Conservation (phyloP, 2,329 filamentous ascomycete species). For the Magnaporthiopsis incrustans region DNA sequence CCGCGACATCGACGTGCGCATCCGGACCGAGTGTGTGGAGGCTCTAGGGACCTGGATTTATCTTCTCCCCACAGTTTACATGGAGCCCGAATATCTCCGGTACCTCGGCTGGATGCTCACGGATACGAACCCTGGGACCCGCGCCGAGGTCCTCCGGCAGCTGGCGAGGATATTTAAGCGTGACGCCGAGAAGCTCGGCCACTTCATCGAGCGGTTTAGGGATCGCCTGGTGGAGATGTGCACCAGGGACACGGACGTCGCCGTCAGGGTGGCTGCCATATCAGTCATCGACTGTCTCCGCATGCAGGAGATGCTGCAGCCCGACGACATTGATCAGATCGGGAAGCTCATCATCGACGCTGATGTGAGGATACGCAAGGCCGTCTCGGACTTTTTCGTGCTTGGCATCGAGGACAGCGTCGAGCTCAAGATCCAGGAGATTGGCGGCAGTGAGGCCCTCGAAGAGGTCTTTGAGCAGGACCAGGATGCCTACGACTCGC, state of each 20-base stretch:
- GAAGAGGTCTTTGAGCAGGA: slow-evolving; percentile 65
- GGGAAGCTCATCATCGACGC: slow-evolving; percentile 85
- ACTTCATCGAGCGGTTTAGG: slow-evolving; percentile 90
- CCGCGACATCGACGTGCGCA: slow-evolving; percentile 83
- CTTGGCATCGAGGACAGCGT: slow-evolving; percentile 79
- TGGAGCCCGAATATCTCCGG: slow-evolving; percentile 81
- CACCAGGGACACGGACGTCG: slow-evolving; percentile 71
- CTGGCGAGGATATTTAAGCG: slow-evolving; percentile 72
- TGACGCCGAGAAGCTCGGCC: slow-evolving; percentile 73
- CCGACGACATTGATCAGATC: slow-evolving; percentile 81
- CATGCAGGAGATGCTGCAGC: slow-evolving; percentile 78
- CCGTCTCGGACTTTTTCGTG: slow-evolving; percentile 84
- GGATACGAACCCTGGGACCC: slow-evolving; percentile 64
- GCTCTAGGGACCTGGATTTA: slow-evolving; percentile 86
- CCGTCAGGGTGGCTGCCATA: slow-evolving; percentile 72
- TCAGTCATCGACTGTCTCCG: slow-evolving; percentile 75
- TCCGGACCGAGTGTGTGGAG: slow-evolving; percentile 80
- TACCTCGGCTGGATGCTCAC: slow-evolving; percentile 96
- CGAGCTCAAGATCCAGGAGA: slow-evolving; percentile 70
- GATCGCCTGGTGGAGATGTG: slow-evolving; percentile 88
- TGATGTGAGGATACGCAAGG: slow-evolving; percentile 76
- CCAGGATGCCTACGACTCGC: slow-evolving; percentile 69
- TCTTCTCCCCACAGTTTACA: slow-evolving; percentile 76
- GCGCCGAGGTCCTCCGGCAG: slow-evolving; percentile 81
- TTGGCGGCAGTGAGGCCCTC: slow-evolving; percentile 70